Evolutionary conservation across 2,329 filamentous ascomycete genomes (phyloP).

Genomic region (Bipolaris cookei): DNA sequence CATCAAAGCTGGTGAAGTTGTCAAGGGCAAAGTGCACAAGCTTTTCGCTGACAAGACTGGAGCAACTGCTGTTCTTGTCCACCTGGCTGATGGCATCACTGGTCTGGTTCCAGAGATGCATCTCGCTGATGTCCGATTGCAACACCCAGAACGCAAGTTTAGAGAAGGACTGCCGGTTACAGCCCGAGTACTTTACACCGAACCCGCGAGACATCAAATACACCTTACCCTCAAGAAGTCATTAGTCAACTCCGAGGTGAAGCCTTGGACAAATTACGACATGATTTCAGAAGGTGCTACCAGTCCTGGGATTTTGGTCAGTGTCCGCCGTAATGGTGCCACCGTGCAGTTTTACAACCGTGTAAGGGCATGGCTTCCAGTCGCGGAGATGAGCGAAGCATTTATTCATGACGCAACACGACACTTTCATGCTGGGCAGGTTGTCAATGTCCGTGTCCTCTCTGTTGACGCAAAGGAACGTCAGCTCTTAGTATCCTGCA

Average conservation of each 20-base stretch:
- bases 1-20: slow-evolving; percentile 77
- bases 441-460: slow-evolving; percentile 87
- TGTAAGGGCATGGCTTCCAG: slow-evolving; percentile 84
- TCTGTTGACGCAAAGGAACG: slow-evolving; percentile 74
- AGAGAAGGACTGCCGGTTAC: slow-evolving; percentile 84
- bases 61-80: slow-evolving; percentile 79
- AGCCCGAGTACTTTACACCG: slow-evolving; percentile 80
- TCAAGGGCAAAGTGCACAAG: slow-evolving; percentile 85
- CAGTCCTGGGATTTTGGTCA: slow-evolving; percentile 85
- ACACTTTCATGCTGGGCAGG: slow-evolving; percentile 89
- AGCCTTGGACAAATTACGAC: slow-evolving; percentile 79
- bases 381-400: slow-evolving; percentile 97
- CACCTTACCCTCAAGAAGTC: slow-evolving; percentile 94
- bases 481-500: slow-evolving; percentile 88
- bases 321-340: slow-evolving; percentile 77
- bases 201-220: slow-evolving; percentile 76
- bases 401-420: slow-evolving; percentile 88
- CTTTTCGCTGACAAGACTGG: slow-evolving; percentile 80
- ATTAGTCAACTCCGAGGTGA: slow-evolving; percentile 83
- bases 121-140: slow-evolving; percentile 82
- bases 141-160: slow-evolving; percentile 97
- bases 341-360: slow-evolving; percentile 90
- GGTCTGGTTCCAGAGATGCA: slow-evolving; percentile 90
- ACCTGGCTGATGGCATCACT: slow-evolving; percentile 82
- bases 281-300: slow-evolving; percentile 76